Evolutionary conservation across 768 basidiomycete genomes (phyloP), one percentile per base, ranked within the genome.

Genomic region (Boletus vermiculosoides): DNA sequence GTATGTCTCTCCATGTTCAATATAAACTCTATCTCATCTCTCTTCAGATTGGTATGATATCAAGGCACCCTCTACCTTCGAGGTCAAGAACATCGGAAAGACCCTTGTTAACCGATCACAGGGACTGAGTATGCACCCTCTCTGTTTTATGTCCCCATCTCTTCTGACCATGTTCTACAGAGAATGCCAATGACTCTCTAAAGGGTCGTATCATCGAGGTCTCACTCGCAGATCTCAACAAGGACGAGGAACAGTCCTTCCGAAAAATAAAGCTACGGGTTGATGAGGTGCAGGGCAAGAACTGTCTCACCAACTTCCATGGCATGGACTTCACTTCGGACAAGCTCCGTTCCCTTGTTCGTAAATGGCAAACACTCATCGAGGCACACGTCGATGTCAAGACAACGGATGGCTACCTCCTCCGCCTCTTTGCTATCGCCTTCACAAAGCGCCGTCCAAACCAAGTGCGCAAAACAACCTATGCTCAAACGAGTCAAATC

Each of bases 301-400:
- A 94, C 83, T 97, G 94, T 83, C 84, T 98, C 54, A 98, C 97
- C 75, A 96, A 95, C 78, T 99, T 99, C 92, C 91, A 96, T 77
- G 97, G 97, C 74, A 98, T 99, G 96, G 93, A 96, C 80, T 98
- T 99, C 81, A 98, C 97, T 60, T 97, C 96, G 57, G 97, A 99
- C 87, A 98, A 98, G 79, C 88, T 98, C 64, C 94, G 97, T 55
- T 98, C 97, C 50, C 94, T 99, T 71, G 97, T 99, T 67, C 92
- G 96, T 76, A 99, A 98, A 80, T 99, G 97, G 97, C 97, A 98
- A 79, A 87, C 96, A 20, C 90, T 98, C 71, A 95, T 99, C 69
- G 97, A 98, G 79, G 97, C 97, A 39, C 92, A 94, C 74, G 91
- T 98, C 73, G 97, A 99, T 72, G 94, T 99, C 68, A 94, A 94